Evolutionary conservation across 331 rosid genomes (phyloP), one percentile per base, ranked within the genome.

Genomic region (Phaseolus coccineus): DNA sequence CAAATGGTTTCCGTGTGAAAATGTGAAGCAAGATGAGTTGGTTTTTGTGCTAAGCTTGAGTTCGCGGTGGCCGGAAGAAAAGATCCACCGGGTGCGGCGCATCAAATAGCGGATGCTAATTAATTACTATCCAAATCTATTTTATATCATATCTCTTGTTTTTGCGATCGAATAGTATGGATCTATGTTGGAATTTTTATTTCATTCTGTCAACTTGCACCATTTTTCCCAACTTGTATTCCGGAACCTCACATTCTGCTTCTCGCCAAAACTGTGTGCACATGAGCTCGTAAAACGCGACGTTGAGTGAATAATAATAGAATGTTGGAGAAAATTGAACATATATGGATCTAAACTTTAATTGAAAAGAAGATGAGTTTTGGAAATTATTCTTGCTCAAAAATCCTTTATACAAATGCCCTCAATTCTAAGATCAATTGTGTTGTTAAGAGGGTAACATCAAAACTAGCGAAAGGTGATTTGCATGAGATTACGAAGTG

Each of bases 91-190:
- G 73, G 55, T 73, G 90, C 90, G 77, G 31, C 93, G 93, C 90
- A 90, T 84, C 53, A 86, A 74, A 81, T 81, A 81, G 8, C 76
- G 96, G 97, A 90, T 94, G 96, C 71, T 84, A 72, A 74, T 85
- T 86, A 63, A 82, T 89, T 77, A 50, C 55, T 35, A 35, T 35
- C 39, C 12, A 61, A 71, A 51, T 61, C n/a, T 46, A 59, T 22
- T 4, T 28, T 13, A 30, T 59, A 27, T 44, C 7, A 58, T 57
- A 12, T 28, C 12, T 59, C 4, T 47, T 11, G 10, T 24, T 67
- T 3, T 46, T 44, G 53, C 71, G 61, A 69, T 61, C 82, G 69
- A 82, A 40, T 42, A 57, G n/a, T 52, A 24, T 69, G 78, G 86
- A 86, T 86, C 82, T 50, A 57, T 48, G 69, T 56, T 86, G 81